These are phyloP conservation scores for Cardamine resedifolia DNA, from an alignment of 345 rosid species.

Conservation along the genomic window DNA sequence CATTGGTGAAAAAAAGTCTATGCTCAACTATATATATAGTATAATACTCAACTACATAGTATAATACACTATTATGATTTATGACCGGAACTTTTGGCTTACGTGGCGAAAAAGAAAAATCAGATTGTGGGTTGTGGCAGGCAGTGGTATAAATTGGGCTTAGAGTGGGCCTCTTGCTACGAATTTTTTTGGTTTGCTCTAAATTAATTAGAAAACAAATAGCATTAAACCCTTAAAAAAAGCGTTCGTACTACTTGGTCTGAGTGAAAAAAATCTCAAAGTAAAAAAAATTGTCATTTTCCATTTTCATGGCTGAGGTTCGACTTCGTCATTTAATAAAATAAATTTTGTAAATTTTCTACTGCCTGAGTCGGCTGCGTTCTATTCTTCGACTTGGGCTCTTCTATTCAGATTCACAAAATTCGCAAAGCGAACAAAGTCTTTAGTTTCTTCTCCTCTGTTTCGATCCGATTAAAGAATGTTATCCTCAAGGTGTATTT, in stretches of 20 bases:
- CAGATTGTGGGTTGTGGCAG: no score
- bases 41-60: no score
- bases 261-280: neutral
- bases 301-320: constrained; percentile 37
- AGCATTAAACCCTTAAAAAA: constrained; percentile 20
- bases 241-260: constrained; percentile 2
- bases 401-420: constrained; percentile 29
- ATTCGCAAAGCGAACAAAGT: neutral
- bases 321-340: constrained; percentile 34
- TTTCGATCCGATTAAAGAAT: constrained; percentile 35
- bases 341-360: neutral
- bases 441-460: neutral
- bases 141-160: neutral
- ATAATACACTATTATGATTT: no score
- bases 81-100: neutral
- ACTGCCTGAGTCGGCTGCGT: neutral
- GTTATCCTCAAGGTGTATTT: constrained; percentile 36
- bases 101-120: neutral
- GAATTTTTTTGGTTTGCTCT: neutral
- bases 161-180: neutral
- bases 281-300: neutral
- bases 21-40: no score
- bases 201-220: neutral
- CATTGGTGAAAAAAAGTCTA: no score
- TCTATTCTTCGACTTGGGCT: constrained; percentile 13